Evolutionary conservation across 2,329 filamentous ascomycete species (phyloP).

Genomic region (Parascedosporium putredinis): DNA sequence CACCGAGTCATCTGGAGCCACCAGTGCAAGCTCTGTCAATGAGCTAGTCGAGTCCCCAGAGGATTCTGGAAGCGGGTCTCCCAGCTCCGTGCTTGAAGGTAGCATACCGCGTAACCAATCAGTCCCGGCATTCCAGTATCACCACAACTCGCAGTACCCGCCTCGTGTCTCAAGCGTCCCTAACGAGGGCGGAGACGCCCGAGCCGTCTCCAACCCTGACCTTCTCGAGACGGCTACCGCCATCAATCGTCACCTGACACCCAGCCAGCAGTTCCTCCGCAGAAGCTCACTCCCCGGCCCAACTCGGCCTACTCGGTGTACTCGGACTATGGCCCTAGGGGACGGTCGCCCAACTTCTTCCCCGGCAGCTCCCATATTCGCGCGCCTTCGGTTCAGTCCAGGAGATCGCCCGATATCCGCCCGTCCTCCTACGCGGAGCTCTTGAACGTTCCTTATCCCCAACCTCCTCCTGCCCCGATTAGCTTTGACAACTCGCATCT

Average conservation of each 20-base stretch:
- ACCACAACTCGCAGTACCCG: conserved; percentile 43
- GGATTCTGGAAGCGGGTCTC: conserved; percentile 26
- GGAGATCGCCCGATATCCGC: conserved; percentile 45
- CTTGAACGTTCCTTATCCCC: conserved; percentile 64
- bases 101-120: conserved; percentile 28
- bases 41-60: conserved; percentile 35
- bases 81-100: conserved; percentile 39
- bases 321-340: conserved; percentile 57
- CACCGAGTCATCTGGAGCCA: conserved; percentile 41
- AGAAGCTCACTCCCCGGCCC: conserved; percentile 55
- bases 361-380: conserved; percentile 33
- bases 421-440: conserved; percentile 47
- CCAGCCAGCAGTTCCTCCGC: conserved; percentile 41
- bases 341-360: conserved; percentile 44
- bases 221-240: conserved; percentile 37
- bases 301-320: conserved; percentile 65
- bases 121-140: conserved; percentile 51
- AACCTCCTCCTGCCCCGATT: conserved; percentile 58
- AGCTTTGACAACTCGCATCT: conserved; percentile 72
- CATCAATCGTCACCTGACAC: conserved; percentile 54
- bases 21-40: conserved; percentile 44
- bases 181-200: conserved; percentile 28
- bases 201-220: conserved; percentile 40
- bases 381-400: conserved; percentile 37
- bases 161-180: conserved; percentile 31